Evolutionary conservation across 495 filamentous ascomycete species (phyloP).

Genomic region (Evansstolkia leycettana): DNA sequence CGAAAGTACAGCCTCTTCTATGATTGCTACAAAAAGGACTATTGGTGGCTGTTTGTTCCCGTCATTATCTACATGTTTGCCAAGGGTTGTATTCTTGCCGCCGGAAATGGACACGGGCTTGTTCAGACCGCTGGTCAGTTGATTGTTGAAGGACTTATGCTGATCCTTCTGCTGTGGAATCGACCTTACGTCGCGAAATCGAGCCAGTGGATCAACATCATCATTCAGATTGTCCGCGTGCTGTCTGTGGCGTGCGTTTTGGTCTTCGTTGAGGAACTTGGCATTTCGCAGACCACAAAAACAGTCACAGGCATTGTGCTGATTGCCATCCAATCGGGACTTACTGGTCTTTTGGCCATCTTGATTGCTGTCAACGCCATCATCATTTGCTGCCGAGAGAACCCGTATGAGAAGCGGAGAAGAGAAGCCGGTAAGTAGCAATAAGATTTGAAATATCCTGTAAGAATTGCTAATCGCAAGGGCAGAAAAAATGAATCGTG

Average conservation of each 20-base stretch:
- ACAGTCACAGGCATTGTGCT: constrained; percentile 83
- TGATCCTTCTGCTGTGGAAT: constrained; percentile 65
- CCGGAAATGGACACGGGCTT: constrained; percentile 75
- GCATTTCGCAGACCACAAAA: constrained; percentile 86
- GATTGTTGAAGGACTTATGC: constrained; percentile 61
- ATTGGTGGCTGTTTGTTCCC: constrained; percentile 96
- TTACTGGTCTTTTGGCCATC: constrained; percentile 77
- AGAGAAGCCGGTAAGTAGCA: constrained; percentile 68
- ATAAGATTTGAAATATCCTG: neutral
- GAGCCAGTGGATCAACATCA: constrained; percentile 85
- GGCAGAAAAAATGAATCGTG: constrained; percentile 64
- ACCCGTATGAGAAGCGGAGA: constrained; percentile 73
- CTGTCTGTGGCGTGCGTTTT: constrained; percentile 81
- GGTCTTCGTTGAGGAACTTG: constrained; percentile 88
- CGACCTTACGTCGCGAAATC: constrained; percentile 77
- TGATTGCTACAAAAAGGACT: constrained; percentile 81
- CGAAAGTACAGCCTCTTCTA: constrained; percentile 95
- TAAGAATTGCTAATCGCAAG: neutral
- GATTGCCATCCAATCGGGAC: constrained; percentile 74
- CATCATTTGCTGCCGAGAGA: constrained; percentile 67
- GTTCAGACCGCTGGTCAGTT: constrained; percentile 68
- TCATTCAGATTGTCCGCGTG: constrained; percentile 89
- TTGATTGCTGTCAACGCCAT: constrained; percentile 85
- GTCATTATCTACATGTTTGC: constrained; percentile 86
- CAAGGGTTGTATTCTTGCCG: constrained; percentile 80